Evolutionary conservation across 108 stramenopile species (phyloP).

Genomic region (Skeletonema potamos): DNA sequence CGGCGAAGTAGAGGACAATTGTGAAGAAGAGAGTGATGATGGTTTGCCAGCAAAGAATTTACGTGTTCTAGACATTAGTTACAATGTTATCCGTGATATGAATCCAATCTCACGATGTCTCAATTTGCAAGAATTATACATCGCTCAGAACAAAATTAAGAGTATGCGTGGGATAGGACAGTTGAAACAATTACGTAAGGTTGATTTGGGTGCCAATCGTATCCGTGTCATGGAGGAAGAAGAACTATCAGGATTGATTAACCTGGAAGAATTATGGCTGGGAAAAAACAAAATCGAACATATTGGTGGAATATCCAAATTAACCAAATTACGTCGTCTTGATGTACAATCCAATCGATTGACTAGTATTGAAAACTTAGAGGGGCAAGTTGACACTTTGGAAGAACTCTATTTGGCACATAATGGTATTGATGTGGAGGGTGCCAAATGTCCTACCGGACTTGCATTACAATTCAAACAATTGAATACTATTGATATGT

Average conservation of each 20-base stretch:
- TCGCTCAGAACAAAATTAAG: slow-evolving; percentile 98
- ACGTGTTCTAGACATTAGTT: slow-evolving; percentile 82
- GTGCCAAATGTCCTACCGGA: slow-evolving; percentile 59
- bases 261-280: slow-evolving; percentile 87
- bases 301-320: slow-evolving; percentile 73
- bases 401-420: slow-evolving; percentile 96
- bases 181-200: slow-evolving; percentile 74
- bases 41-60: slow-evolving; percentile 55
- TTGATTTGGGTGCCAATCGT: slow-evolving; percentile 95
- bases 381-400: slow-evolving; percentile 62
- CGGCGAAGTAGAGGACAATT: slow-evolving; percentile 44
- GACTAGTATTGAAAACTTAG: slow-evolving; percentile 75
- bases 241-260: slow-evolving; percentile 67
- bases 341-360: slow-evolving; percentile 93
- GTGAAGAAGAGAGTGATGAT: slow-evolving; percentile 45
- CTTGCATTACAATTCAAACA: slow-evolving; percentile 57
- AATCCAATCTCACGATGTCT: slow-evolving; percentile 62
- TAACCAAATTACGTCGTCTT: slow-evolving; percentile 78
- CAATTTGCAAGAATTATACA: slow-evolving; percentile 77
- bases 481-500: slow-evolving; percentile 74
- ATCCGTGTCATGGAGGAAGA: slow-evolving; percentile 82
- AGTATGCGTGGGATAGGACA: slow-evolving; percentile 77
- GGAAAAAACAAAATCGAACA: slow-evolving; percentile 91
- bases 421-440: slow-evolving; percentile 89
- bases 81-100: slow-evolving; percentile 92